Evolutionary conservation across 192 early-diverging fungal genomes (phyloP), one percentile per base, ranked within the genome.

Genomic region (Gamsiella multidivaricata): DNA sequence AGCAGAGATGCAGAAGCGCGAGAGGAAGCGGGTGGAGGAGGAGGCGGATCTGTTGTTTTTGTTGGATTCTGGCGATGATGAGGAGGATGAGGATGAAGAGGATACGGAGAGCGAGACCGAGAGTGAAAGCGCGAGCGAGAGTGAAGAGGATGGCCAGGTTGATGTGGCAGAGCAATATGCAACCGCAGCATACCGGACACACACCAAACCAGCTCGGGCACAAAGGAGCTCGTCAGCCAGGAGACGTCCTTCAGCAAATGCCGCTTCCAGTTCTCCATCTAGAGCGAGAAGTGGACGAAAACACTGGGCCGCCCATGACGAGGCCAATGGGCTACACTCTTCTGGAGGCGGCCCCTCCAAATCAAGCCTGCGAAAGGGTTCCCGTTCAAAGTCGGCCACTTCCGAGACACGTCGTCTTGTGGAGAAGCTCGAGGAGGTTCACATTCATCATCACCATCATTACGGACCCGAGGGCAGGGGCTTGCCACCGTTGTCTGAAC

Each of bases 391-490:
- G 23, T 52, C 55, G 1, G 37, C 36, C 4, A 56, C 49, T 20
- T 54, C 49, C 10, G 62, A 65, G 17, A 43, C 26, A 26, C 54
- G 39, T 22, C 54, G 47, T 22, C 0, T 28, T 15, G 45, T 51
- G 9, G 72, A 67, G 20, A 66, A 62, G 25, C 51, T 62, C 25
- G 72, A 75, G 36, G 64, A 75, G 31, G 72, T 76, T 17, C 72
- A 76, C 29, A 66, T 76, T 50, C 72, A 76, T 25, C 72, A 67
- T 37, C 72, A 68, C 18, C 58, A 67, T 33, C 54, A 76, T 17
- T 76, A 59, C 43, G 43, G 50, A 15, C 64, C 60, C 18, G 59
- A 52, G 0, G 57, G 36, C 18, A 22, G 20, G 3, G 32, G 11
- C 15, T 7, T 5, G 5, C 32, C 5, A 26, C 25, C 22, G 42